Evolutionary conservation across 495 filamentous ascomycete species (phyloP).

Genomic region (Cercophora sp.): DNA sequence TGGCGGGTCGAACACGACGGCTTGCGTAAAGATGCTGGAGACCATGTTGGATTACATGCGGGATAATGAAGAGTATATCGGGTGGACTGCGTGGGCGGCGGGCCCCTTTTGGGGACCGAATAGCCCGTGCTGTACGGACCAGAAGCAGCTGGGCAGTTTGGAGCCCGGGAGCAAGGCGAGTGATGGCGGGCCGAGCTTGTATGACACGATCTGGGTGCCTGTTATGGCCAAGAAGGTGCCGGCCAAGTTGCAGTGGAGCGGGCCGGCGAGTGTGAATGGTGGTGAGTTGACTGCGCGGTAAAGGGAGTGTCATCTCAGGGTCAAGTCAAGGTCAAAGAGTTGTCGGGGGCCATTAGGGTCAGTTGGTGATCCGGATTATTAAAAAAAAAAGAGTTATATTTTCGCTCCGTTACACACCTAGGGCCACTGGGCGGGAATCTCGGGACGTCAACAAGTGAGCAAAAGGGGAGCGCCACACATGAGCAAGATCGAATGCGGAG

Average conservation of each 20-base stretch:
- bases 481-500: too few species aligned
- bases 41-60: slow-evolving; percentile 47
- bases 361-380: too few species aligned
- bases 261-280: slow-evolving; percentile 32
- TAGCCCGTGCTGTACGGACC: slow-evolving; percentile 47
- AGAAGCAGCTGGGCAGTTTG: slow-evolving; percentile 38
- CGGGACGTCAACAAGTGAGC: too few species aligned
- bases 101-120: slow-evolving; percentile 47
- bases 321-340: too few species aligned
- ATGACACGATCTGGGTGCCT: slow-evolving; percentile 42
- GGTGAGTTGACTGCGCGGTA: slow-evolving; percentile 22
- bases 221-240: slow-evolving; percentile 44
- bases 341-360: too few species aligned
- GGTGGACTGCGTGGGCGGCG: slow-evolving; percentile 53
- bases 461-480: too few species aligned
- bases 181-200: slow-evolving; percentile 42
- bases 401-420: too few species aligned
- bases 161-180: slow-evolving; percentile 44
- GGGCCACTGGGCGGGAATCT: too few species aligned
- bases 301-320: too few species aligned
- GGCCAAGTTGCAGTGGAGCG: slow-evolving; percentile 37
- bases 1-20: slow-evolving; percentile 46
- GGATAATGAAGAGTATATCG: slow-evolving; percentile 48
- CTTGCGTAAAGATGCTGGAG: slow-evolving; percentile 40
- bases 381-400: too few species aligned